Base-by-base conservation (phyloP, 1,284 basidiomycete genomes). In the Filobasidium uniguttulatum region DNA sequence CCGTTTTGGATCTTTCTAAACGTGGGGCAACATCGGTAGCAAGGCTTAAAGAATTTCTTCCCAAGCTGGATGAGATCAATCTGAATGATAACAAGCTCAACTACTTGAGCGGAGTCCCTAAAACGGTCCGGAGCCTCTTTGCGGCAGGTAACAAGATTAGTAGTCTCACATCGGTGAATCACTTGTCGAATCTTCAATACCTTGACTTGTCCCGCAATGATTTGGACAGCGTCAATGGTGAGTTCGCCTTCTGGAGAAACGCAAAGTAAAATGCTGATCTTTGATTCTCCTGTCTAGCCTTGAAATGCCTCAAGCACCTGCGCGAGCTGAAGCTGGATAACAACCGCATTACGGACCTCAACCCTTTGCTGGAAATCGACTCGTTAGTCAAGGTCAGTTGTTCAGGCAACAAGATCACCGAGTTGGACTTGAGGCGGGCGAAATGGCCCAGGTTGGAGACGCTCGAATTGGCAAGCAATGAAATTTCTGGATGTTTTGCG, bases 131-230 rank as follows among this genome's bases (percentile, higher is more conserved):
- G 68, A 85, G 80, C 59, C 76, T 96, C 63, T 82, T 82, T 66
- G 79, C 83, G 60, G 78, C 82, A 41, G 77, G 76, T 48, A 96
- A 96, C 66, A 65, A 74, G 84, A 74, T 98, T 58, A 85, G 87
- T 56, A 79, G 80, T 54, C 72, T 94, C 57, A 89, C 88, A 23
- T 89, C 90, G 20, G 94, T 91, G 65, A 77, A 77, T 62, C 90
- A 96, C 66, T 72, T 98, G 57, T 71, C 75, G 33, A 85, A 86
- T 65, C 75, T 98, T 36, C 86, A 91, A 69, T 80, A 77, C 60
- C 76, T 98, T 57, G 89, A 98, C 70, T 80, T 98, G 57, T 91
- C 88, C 65, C 70, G 79, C 59, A 98, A 98, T 66, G 78, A 86
- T 53, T 76, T 98, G 48, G 86, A 91, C 56, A 86, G 83, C 14